Evolutionary conservation across 768 basidiomycete species (phyloP), one percentile per base, ranked within the genome.

Genomic region (Auricularia auricula-judae): DNA sequence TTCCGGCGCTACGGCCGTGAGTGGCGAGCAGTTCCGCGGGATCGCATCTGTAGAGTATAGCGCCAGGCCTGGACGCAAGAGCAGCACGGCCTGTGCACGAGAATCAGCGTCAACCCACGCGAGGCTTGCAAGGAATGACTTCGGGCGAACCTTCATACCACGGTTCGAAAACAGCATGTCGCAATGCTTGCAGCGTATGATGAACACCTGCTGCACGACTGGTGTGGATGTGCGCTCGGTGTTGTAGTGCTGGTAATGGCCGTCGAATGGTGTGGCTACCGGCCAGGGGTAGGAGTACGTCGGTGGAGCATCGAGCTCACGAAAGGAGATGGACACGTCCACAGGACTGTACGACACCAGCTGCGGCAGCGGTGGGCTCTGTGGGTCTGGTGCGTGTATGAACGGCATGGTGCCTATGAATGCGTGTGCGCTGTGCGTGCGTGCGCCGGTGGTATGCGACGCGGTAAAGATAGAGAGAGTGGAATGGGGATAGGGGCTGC

Each of bases 31-130:
- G 70, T 91, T 89, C 64, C 82, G 75, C 1, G 90, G 91, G 36
- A 87, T 76, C 35, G 89, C 88, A 73, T 93, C 91, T 56, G 89
- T 89, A 7, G 88, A 91, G 72, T 85, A 94, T 56, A 93, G 82
- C 54, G 91, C 83, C 70, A 93, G 86, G 64, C 86, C 86, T 0
- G 91, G 90, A 64, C 86, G 83, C 63, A 92, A 80, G 23, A 93
- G 80, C n/a, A 92, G 80, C 47, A 93, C 90, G 59, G 91, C 91
- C 90, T 91, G 69, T 33, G 36, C 67, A 21, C 61, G 66, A 61
- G 63, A 68, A 58, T 7, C 3, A 44, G 58, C 34, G 23, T 33
- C 51, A 35, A 3, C 53, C 33, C 42, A 62, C 29, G 47, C 18
- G 63, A 47, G 33, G 29, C 33, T 10, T 33, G 36, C 42, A 16